Conservation (phyloP, 257 asterid species). For the Leonotis leonurus region DNA sequence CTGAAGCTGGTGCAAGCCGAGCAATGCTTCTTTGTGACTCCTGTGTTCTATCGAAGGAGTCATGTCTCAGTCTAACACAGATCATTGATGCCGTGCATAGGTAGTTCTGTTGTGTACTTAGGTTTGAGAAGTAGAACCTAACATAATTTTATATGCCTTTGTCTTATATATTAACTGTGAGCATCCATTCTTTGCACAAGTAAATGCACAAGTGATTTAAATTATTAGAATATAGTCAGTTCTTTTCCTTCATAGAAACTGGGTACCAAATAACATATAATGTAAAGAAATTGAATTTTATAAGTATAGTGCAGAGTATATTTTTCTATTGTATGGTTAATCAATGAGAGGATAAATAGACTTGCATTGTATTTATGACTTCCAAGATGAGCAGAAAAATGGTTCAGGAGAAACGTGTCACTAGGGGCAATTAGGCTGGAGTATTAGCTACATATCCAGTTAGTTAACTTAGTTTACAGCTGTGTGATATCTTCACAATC, state of each 20-base stretch:
- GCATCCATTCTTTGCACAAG: background rate
- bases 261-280: background rate
- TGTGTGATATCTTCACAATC: background rate
- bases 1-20: conserved; percentile 39
- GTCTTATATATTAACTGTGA: background rate
- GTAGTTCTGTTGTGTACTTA: conserved; percentile 44
- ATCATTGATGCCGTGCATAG: conserved; percentile 32
- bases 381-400: conserved; percentile 9
- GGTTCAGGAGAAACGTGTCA: conserved; percentile 3
- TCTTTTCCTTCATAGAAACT: background rate
- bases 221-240: background rate
- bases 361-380: background rate
- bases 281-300: background rate
- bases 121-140: background rate
- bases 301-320: background rate
- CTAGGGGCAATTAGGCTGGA: background rate
- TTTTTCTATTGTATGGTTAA: background rate
- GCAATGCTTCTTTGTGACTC: conserved; percentile 49
- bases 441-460: background rate
- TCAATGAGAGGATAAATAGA: background rate
- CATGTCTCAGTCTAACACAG: conserved; percentile 29
- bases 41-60: conserved; percentile 33
- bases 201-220: background rate
- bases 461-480: background rate
- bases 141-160: background rate